Evolutionary conservation across 805 yeast species (phyloP), one percentile per base, ranked within the genome.

Genomic region (Diddensiella santjacobensis): DNA sequence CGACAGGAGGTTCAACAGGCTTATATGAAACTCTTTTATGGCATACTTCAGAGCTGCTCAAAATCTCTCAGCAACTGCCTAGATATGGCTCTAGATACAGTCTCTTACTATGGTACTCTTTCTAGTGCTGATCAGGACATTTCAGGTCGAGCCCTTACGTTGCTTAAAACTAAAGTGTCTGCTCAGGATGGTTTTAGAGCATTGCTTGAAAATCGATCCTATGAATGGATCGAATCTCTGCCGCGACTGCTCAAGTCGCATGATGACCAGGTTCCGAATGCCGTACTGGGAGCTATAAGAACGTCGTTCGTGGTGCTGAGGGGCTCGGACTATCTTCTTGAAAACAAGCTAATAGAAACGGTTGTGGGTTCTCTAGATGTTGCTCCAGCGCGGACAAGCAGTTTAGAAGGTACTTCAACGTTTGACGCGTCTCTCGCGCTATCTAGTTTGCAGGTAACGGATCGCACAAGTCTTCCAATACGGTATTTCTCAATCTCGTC

Each of bases 21-120:
- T 0, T 43, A 75, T 11, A 58, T 65, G 18, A 51, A 52, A 1
- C 61, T 76, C 5, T 61, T 67, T 26, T 38, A 62, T 3, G 43
- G 52, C 0, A 42, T 77, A 2, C 30, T 74, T 0, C 48, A 59
- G 2, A 53, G 58, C 15, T 72, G 74, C 47, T 56, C 66, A 11
- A 51, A 58, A 18, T 62, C 75, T 0, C 64, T 78, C 45, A 62
- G 63, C 18, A 52, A 58, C 8, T 58, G 75, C 17, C 45, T 73
- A 3, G 71, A 75, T 0, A 48, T 63, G 8, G 36, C 71, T 1
- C 40, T 77, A 4, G 73, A 68, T 13, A 65, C 67, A 2, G 20
- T 71, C n/a, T 56, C 66, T 1, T 45, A 47, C 26, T 47, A 65
- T 5, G 56, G 63, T 3, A 46, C 58, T 29, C 26, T 2, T 19